Evolutionary conservation across 202 grass and related monocot genomes (phyloP), one percentile per base, ranked within the genome.

Genomic region (Eragrostis tef): DNA sequence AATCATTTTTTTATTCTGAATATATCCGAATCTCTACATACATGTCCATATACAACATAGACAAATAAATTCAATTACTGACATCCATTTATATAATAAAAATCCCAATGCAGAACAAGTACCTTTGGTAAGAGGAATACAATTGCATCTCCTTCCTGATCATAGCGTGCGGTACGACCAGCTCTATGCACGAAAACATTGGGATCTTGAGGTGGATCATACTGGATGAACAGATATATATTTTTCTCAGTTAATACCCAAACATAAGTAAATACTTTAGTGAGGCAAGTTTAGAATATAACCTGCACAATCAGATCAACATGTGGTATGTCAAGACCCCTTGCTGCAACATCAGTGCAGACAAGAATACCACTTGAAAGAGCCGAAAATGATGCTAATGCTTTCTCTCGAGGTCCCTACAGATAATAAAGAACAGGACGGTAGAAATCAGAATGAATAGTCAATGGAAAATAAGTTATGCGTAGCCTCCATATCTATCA

Each of bases 231-330:
- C 24, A 83, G 85, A 61, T 31, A 69, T 2, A 70, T n/a, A 87
- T 15, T 73, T 68, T 56, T 57, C 2, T 79, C 25, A 84, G 63
- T 34, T 68, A 44, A 81, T 61, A 34, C 26, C 10, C 24, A 21
- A 52, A 31, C 0, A 57, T 54, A 87, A 87, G 42, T 48, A 79
- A 79, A 69, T 20, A 80, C 3, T 57, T 39, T 46, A 54, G 50
- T 19, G 71, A 67, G 24, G 41, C 41, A 91, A 79, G 58, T 83
- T 17, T 50, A 43, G 0, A 81, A 64, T 27, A 61, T 75, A 73
- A 98, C 95, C 90, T 98, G 95, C 64, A 98, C 83, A 86, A 98
- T 98, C 71, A 90, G 91, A 88, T 95, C 95, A 86, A 98, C 92
- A 81, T 80, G 85, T 78, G 95, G 95, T 91, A 98, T 98, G 87